Evolutionary conservation across 495 filamentous ascomycete species (phyloP).

Genomic region (Penicillium salamii): DNA sequence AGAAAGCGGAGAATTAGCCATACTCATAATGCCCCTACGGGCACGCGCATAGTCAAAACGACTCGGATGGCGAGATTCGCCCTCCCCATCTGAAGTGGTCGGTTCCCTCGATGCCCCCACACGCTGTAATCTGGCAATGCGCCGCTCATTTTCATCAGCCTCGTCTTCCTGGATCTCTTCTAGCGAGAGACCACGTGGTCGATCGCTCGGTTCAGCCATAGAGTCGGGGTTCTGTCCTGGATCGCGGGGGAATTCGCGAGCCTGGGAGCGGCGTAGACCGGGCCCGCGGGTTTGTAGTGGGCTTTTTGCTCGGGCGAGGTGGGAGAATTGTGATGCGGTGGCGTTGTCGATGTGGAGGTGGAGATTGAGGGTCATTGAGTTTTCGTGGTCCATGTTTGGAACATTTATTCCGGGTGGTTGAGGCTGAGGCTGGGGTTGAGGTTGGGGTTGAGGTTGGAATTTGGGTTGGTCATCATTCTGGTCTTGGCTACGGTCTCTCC

Average conservation of each 20-base stretch:
- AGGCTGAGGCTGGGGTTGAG: background rate
- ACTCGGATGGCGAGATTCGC: too few relatives aligned
- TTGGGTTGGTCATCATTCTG: background rate
- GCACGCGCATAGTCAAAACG: background rate
- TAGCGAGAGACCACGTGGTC: background rate
- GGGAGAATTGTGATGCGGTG: background rate
- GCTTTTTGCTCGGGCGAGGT: background rate
- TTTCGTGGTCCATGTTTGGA: background rate
- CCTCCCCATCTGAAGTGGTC: too few relatives aligned
- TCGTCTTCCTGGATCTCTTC: background rate
- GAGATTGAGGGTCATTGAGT: background rate
- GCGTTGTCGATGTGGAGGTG: background rate
- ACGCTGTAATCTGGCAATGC: too few relatives aligned
- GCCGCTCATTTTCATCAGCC: too few relatives aligned
- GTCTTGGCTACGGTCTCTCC: background rate
- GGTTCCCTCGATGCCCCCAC: too few relatives aligned
- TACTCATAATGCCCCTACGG: background rate
- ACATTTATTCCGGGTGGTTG: background rate
- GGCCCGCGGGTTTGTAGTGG: background rate
- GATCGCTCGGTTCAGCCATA: background rate
- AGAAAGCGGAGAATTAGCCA: background rate
- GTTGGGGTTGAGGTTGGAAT: background rate
- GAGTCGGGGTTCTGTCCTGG: background rate
- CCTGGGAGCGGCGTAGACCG: background rate
- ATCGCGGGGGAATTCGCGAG: background rate